Conservation (phyloP, 1,139 yeast species). For the Blastobotrys ciferrii region DNA sequence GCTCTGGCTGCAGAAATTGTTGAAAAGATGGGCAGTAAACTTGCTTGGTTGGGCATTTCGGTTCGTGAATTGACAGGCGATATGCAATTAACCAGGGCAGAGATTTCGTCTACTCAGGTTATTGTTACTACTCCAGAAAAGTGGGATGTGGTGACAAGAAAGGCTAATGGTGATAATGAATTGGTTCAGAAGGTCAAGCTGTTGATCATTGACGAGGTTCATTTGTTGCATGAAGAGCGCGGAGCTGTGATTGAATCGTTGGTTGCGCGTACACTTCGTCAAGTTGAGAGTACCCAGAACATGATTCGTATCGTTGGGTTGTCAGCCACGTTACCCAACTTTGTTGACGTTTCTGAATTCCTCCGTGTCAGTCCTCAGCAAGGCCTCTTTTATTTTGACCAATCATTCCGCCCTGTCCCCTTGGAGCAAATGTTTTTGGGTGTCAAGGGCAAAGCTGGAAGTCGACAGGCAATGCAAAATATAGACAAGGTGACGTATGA, state of each 20-base stretch:
- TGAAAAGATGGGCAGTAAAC: slow-evolving; percentile 75
- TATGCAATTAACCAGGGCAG: slow-evolving; percentile 86
- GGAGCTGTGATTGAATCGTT: slow-evolving; percentile 96
- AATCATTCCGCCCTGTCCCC: slow-evolving; percentile 92
- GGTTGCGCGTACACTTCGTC: slow-evolving; percentile 92
- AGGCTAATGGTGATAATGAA: slow-evolving; percentile 81
- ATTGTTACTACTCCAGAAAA: slow-evolving; percentile 97
- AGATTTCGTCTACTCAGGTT: slow-evolving; percentile 80
- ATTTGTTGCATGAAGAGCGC: slow-evolving; percentile 92
- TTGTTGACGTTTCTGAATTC: slow-evolving; percentile 91
- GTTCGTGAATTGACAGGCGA: slow-evolving; percentile 96
- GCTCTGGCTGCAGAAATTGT: slow-evolving; percentile 98
- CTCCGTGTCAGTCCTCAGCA: slow-evolving; percentile 83
- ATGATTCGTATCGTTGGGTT: slow-evolving; percentile 96
- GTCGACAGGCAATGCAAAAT: slow-evolving; percentile 69
- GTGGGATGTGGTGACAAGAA: slow-evolving; percentile 98
- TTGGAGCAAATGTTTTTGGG: slow-evolving; percentile 85
- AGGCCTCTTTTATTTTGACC: slow-evolving; percentile 93
- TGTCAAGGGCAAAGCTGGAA: slow-evolving; percentile 79
- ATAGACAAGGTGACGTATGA: slow-evolving; percentile 77
- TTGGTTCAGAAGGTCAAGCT: slow-evolving; percentile 80
- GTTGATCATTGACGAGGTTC: slow-evolving; percentile 93
- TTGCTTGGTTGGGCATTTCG: slow-evolving; percentile 79
- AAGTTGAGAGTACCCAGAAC: slow-evolving; percentile 88
- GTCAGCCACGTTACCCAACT: slow-evolving; percentile 95